phyloP scores from a whole-genome alignment of 2,329 filamentous ascomycete genomes.

The Hymenoscyphus fructigenus region DNA sequence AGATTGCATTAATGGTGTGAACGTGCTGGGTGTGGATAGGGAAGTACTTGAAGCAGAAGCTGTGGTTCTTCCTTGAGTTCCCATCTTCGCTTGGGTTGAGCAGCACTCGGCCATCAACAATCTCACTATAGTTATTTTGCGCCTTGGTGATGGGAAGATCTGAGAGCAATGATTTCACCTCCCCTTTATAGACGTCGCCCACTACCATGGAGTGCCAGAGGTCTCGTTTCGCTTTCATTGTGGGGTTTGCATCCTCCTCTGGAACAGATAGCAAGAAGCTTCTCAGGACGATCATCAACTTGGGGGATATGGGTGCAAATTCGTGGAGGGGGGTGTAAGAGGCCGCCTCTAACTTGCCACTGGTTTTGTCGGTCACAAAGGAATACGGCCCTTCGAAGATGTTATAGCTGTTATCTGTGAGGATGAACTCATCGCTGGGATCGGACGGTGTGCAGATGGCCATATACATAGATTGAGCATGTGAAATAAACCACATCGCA shows the following conservation, averaged over 20 bases:
- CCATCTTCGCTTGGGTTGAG: slow-evolving; percentile 20
- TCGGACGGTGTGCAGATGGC: slow-evolving; percentile 34
- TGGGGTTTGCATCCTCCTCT: no score
- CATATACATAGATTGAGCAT: slow-evolving; percentile 34
- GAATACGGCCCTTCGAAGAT: slow-evolving; percentile 34
- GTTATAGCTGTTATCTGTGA: slow-evolving; percentile 37
- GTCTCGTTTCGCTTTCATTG: no score
- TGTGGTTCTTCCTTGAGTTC: slow-evolving; percentile 4
- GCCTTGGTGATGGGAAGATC: no score
- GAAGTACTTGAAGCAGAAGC: slow-evolving; percentile 37
- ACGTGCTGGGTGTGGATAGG: slow-evolving; percentile 30
- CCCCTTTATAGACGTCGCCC: no score
- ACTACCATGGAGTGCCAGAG: no score
- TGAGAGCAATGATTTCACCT: no score
- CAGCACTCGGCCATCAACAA: no score
- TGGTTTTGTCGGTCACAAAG: slow-evolving; percentile 1
- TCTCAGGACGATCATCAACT: slow-evolving; percentile 26
- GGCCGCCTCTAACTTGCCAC: background rate
- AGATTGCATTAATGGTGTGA: slow-evolving; percentile 35
- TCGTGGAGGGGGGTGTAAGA: slow-evolving; percentile 24
- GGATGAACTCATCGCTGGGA: slow-evolving; percentile 35
- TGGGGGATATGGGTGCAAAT: slow-evolving; percentile 23
- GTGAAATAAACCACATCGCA: slow-evolving; percentile 33
- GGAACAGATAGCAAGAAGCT: slow-evolving; percentile 14
- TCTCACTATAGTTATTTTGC: no score